Base-by-base conservation (phyloP, 148 eudicot genomes). In the Rhododendron ferrugineum region DNA sequence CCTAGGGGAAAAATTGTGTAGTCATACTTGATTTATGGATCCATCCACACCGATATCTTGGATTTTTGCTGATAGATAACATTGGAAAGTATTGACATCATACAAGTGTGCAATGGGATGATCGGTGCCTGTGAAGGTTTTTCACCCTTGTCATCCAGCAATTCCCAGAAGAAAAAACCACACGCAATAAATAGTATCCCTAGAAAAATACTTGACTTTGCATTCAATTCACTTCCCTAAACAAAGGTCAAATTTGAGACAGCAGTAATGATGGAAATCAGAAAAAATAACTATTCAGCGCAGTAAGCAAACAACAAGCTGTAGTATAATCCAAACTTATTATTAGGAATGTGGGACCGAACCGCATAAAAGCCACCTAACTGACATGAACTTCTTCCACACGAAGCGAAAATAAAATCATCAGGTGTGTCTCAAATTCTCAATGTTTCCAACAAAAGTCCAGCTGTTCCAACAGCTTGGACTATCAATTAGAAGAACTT, bases 1-100 rank as follows among this genome's bases (percentile, higher is more conserved):
- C 23, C n/a, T 7, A 11, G 34, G 32, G 28, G 6, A n/a, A 13
- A 49, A 26, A 50, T 40, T 64, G 76, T 50, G 73, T 3, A 34
- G 13, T 70, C 49, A 54, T 88, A 91, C 98, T 91, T 95, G 97
- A 89, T 95, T 95, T 86, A 95, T 93, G 82, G 93, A 94, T 83
- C 92, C 95, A 84, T 90, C 90, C 56, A 81, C 87, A 87, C 91
- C 91, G 66, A 91, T 79, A 68, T 93, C 97, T 79, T 89, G 93
- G 68, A 88, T 88, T 88, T 89, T 88, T 85, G 93, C 88, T 76
- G 98, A 90, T 82, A 95, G 88, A 88, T 92, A 95, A 84, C 97
- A 95, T 84, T 95, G 94, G 77, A 93, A 95, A 78, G 98, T 94
- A 82, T 91, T 95, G 87, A 94, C 88, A 89, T 95, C 97, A 50